Evolutionary conservation across 108 stramenopile genomes (phyloP), one percentile per base, ranked within the genome.

Genomic region (Nitzschia putrida): DNA sequence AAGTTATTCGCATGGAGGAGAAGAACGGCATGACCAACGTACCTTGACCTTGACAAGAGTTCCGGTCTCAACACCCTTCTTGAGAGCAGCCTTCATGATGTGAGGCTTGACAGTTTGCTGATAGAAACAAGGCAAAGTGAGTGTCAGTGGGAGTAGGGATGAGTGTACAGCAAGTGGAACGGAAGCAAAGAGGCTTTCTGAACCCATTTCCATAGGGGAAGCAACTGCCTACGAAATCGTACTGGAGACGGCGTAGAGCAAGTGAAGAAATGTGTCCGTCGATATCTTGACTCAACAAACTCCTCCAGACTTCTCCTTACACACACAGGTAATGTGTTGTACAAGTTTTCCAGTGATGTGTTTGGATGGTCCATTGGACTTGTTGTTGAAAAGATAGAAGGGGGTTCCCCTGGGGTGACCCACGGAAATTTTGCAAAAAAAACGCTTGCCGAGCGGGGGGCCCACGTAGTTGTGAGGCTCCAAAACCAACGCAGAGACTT

Each of bases 71-170:
- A 89, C 64, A 0, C 86, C 90, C 69, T 72, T 76, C 78, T 87
- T 84, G 60, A 92, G 71, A 40, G 85, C 86, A n/a, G 83, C 85
- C 44, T 72, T 83, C 66, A 83, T 68, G 34, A 92, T 54, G 51
- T 83, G 80, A 51, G 80, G 85, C 73, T 87, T 86, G 23, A 51
- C 20, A 51, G 69, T 61, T 26, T 63, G 45, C 67, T 68, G 51
- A 34, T 56, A 53, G 34, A 52, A 66, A 53, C 13, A 13, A 55
- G 2, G 25, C 38, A 34, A 24, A 16, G 57, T 59, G 57, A 59
- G 38, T 59, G 4, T 59, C 40, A 39, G 26, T 34, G 16, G 57
- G 37, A 34, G 47, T 49, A 18, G 47, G n/a, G 18, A 49, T 49
- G 14, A 18, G 47, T 18, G 3, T 49, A 18, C 18, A 49, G 47